Conservation (phyloP, 805 yeast species). For the Komagataella kurtzmanii region DNA sequence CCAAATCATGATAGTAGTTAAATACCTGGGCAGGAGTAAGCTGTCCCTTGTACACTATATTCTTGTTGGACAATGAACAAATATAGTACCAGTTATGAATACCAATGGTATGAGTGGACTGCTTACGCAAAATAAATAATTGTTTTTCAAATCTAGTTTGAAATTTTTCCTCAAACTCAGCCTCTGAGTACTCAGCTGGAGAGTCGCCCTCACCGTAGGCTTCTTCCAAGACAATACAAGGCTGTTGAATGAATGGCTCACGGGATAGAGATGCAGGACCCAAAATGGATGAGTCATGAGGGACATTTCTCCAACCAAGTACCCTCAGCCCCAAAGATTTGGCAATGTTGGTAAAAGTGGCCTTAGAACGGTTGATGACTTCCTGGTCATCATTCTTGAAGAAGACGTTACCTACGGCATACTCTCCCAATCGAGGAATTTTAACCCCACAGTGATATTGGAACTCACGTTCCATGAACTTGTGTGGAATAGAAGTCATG, state of each 20-base stretch:
- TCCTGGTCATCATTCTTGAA: slow-evolving; percentile 71
- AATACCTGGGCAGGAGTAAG: slow-evolving; percentile 94
- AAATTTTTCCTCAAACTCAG: slow-evolving; percentile 40
- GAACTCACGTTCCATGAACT: slow-evolving; percentile 76
- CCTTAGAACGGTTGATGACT: slow-evolving; percentile 56
- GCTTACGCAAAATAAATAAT: slow-evolving; percentile 78
- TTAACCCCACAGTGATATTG: slow-evolving; percentile 50
- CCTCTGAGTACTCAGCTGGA: slow-evolving; percentile 25
- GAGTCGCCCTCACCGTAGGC: slow-evolving; percentile 25
- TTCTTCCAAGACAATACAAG: slow-evolving; percentile 64
- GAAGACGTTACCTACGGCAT: slow-evolving; percentile 90
- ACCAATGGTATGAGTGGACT: slow-evolving; percentile 82
- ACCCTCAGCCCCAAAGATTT: slow-evolving; percentile 62
- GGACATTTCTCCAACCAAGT: slow-evolving; percentile 91
- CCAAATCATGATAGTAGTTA: slow-evolving; percentile 85
- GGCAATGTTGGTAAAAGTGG: slow-evolving; percentile 76
- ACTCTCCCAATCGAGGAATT: slow-evolving; percentile 72
- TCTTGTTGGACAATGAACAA: slow-evolving; percentile 78
- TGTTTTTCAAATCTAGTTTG: slow-evolving; percentile 68
- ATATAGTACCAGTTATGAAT: slow-evolving; percentile 96
- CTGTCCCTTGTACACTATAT: slow-evolving; percentile 96
- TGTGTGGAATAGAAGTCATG: slow-evolving; percentile 84
- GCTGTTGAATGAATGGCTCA: slow-evolving; percentile 87
- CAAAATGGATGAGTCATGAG: slow-evolving; percentile 84
- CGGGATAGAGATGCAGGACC: slow-evolving; percentile 92